Base-by-base conservation (phyloP, 495 filamentous ascomycete genomes). In the Penicillium macrosclerotiorum region DNA sequence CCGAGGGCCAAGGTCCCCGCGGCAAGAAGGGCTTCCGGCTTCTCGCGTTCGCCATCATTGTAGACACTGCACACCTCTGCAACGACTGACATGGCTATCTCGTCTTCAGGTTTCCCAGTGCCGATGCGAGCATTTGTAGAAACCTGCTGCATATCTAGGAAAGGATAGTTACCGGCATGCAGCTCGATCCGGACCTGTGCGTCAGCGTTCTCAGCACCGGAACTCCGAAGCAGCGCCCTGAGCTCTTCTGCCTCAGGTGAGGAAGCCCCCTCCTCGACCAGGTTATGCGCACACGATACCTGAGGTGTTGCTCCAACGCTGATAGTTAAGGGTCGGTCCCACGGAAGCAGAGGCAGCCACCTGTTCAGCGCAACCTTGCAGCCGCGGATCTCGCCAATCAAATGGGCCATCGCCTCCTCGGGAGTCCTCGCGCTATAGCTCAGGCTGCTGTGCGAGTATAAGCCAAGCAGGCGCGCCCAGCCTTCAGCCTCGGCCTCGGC, bases 271-370 rank as follows among this genome's bases (percentile, higher is more conserved):
- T 41, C 19, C 0, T 27, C 23, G 4, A 73, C 30, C 8, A 79
- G 51, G 47, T 78, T 71, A 51, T 78, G 64, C 8, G 72, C 62
- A 11, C 80, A 76, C 0, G 81, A 81, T 7, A 84, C 81, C 6
- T 89, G 93, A 2, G 89, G 90, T 26, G 89, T 90, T 1, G 90
- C 89, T 2, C 89, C 90, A 2, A 92, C 81, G 3, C 83, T 87
- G 11, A 95, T 65, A 1, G 82, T 73, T 14, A 91, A 54, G 23
- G 69, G 71, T 16, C 51, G 45, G n/a, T 47, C 58, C 34, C 14
- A 39, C 0, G 52, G 56, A 0, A 55, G 14, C 14, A 69, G 25
- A 30, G 57, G 51, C 20, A 62, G 45, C 18, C 78, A 68, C 8
- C 48, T 35, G 5, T 48, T 44, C 8, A 78, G 64, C 4, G 80